Evolutionary conservation across 768 basidiomycete genomes (phyloP), one percentile per base, ranked within the genome.

Genomic region (Leccinellum albellum): DNA sequence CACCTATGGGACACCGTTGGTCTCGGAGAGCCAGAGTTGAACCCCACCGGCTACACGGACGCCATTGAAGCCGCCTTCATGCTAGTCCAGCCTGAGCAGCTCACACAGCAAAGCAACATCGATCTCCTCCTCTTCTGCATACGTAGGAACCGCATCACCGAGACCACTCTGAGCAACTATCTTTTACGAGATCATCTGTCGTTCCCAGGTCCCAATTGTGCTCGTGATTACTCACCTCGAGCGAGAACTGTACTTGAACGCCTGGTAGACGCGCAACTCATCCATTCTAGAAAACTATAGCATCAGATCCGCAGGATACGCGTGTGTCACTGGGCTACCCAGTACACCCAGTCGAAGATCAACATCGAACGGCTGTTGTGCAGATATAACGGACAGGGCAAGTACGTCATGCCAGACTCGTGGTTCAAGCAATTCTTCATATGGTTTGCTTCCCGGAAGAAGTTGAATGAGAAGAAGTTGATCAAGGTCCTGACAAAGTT

Each of bases 1-100:
- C 31, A 60, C 20, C 51, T 72, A 40, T 74, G 61, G 67, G 74
- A 72, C 49, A 75, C 74, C 9, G 63, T 58, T 2, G 72, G 74
- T 13, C 65, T 74, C 26, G 64, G 69, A 51, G 63, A 71, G 33
- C 65, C 66, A 20, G 62, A 62, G 14, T 42, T 64, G 49, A 64
- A 60, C 10, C 54, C 55, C 1, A 51, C 58, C 24, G 55, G 58
- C 24, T 65, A 73, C 47, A 57, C 69, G 37, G 57, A 55, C 0
- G 70, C 69, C 20, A 66, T 75, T 44, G 62, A 63, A 50, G 59
- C 61, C 6, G 62, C 70, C 10, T 51, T 68, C 31, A 12, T 51
- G 10, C 73, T 80, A 42, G 67, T 80, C 51, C 64, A 66, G 17
- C 62, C n/a, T n/a, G n/a, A n/a, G n/a, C n/a, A 57, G 15, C 66